Conservation (phyloP, 768 basidiomycete genomes). For the Xerocomellus dryophilus region DNA sequence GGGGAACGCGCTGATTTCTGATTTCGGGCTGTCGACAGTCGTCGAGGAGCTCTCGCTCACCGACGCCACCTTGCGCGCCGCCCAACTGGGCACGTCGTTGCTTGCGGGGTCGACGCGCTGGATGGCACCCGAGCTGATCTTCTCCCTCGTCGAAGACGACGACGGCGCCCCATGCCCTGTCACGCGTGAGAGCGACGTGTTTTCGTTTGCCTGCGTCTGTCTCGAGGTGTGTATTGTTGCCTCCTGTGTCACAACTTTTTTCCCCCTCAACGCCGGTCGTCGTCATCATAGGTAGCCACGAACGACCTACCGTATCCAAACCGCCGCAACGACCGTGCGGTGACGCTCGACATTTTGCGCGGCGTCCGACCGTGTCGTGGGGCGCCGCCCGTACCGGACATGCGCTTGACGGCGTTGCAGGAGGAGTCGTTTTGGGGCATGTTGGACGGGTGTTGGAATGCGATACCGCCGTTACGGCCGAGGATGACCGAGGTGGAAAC, state of each 20-base stretch:
- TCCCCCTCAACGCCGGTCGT: too few species aligned
- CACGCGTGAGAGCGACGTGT: constrained; percentile 56
- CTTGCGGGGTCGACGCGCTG: constrained; percentile 36
- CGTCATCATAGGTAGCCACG: constrained; percentile 42
- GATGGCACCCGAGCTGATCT: constrained; percentile 55
- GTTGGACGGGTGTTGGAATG: constrained; percentile 47
- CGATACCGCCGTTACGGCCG: constrained; percentile 37
- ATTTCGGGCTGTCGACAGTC: constrained; percentile 60
- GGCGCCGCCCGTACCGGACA: constrained; percentile 18
- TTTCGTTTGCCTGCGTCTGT: constrained; percentile 57
- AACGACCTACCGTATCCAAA: constrained; percentile 51
- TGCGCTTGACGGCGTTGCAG: constrained; percentile 15
- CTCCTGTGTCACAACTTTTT: too few species aligned
- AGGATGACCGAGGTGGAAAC: constrained; percentile 39
- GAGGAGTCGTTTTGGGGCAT: constrained; percentile 42
- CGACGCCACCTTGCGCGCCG: constrained; percentile 19
- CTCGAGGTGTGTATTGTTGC: constrained; percentile 42
- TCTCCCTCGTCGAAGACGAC: constrained; percentile 52
- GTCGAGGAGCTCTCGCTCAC: constrained; percentile 48
- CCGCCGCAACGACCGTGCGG: constrained; percentile 53
- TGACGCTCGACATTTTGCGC: constrained; percentile 52
- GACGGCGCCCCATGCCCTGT: constrained; percentile 40
- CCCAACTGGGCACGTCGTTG: constrained; percentile 30
- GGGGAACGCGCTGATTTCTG: constrained; percentile 54
- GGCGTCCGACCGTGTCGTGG: constrained; percentile 47